Percentiles rank a stretch among this genome's conserved stretches.
These are phyloP conservation scores for Cyclotella distinguenda DNA, from an alignment of 108 stramenopile species.

Conservation along the genomic window DNA sequence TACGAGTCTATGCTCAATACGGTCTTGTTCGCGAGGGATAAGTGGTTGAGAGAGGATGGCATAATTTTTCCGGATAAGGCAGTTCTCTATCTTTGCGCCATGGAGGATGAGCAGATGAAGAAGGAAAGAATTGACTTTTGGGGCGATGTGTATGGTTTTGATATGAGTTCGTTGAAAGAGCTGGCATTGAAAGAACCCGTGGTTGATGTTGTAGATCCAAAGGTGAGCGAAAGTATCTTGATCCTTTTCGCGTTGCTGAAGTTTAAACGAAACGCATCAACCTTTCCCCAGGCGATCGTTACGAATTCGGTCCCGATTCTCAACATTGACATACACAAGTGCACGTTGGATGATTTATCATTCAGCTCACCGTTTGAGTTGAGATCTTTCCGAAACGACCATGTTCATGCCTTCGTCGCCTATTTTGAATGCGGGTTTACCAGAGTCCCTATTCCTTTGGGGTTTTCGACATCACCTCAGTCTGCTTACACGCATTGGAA, in stretches of 20 bases:
- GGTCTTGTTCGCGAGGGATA: conserved; percentile 90
- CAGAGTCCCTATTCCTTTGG: conserved; percentile 92
- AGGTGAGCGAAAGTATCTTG: conserved; percentile 1
- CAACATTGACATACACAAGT: conserved; percentile 87
- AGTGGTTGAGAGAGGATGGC: conserved; percentile 80
- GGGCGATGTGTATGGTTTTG: conserved; percentile 96
- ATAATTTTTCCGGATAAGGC: conserved; percentile 94
- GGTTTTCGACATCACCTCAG: conserved; percentile 92
- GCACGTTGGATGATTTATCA: conserved; percentile 86
- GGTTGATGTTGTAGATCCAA: conserved; percentile 70
- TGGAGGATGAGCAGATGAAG: conserved; percentile 87
- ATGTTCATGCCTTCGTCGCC: conserved; percentile 89
- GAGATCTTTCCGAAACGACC: conserved; percentile 76
- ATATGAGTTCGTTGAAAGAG: conserved; percentile 92
- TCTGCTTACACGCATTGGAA: conserved; percentile 98
- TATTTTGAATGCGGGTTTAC: conserved; percentile 97
- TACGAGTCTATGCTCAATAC: conserved; percentile 98
- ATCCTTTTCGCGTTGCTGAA: background rate
- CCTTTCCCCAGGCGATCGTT: conserved; percentile 50
- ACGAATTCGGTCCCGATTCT: conserved; percentile 82
- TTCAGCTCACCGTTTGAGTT: conserved; percentile 78
- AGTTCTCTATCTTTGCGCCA: conserved; percentile 80
- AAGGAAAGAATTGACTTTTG: conserved; percentile 84
- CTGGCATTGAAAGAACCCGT: conserved; percentile 92
- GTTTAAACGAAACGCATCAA: background rate